phyloP scores from a whole-genome alignment of 164 flowering plant genomes.

The Vitis vinifera region ASM3070453v1 NC_081822.1:24863501-24864000 shows the following conservation, averaged over 20 bases:
- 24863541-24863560: slow-evolving; percentile 87
- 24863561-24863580: slow-evolving; percentile 79
- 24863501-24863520: slow-evolving; percentile 86
- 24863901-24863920: slow-evolving; percentile 4
- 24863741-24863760: slow-evolving; percentile 89
- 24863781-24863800: slow-evolving; percentile 74
- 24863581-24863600: slow-evolving; percentile 85
- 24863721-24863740: slow-evolving; percentile 69
- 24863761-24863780: slow-evolving; percentile 91
- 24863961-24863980: slow-evolving; percentile 74
- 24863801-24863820: slow-evolving; percentile 45
- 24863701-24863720: slow-evolving; percentile 66
- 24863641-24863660: neutral
- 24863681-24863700: slow-evolving; percentile 86
- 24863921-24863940: neutral
- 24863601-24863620: neutral
- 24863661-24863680: slow-evolving; percentile 38
- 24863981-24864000: slow-evolving; percentile 93
- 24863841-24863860: neutral
- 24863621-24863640: no score
- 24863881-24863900: neutral
- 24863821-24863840: slow-evolving; percentile 79
- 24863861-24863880: neutral
- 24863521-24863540: slow-evolving; percentile 77
- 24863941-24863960: slow-evolving; percentile 93